Percentiles rank a stretch among this genome's conserved stretches.
phyloP scores from a whole-genome alignment of 306 rosid species.

The Rubus idaeus region DNA sequence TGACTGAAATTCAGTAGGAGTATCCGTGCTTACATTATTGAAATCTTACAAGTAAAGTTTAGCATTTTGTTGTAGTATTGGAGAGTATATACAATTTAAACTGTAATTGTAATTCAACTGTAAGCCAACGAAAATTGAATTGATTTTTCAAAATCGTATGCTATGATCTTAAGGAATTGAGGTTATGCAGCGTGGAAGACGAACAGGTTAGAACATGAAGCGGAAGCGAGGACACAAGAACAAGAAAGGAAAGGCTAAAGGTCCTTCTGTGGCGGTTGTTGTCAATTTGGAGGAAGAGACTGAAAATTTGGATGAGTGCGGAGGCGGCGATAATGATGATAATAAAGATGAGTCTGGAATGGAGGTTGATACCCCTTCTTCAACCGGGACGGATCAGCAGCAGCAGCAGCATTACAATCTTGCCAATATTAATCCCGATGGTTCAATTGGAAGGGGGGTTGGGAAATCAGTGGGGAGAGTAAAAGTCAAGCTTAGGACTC shows the following conservation, averaged over 20 bases:
- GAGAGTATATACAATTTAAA: no score
- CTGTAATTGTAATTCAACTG: no score
- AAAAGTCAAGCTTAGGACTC: constrained; percentile 79
- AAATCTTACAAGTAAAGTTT: no score
- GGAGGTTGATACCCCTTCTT: constrained; percentile 79
- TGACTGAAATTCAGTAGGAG: no score
- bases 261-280: constrained; percentile 18
- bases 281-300: constrained; percentile 16
- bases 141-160: no score
- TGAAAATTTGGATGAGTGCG: constrained; percentile 32
- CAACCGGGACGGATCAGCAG: constrained; percentile 60
- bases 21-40: no score
- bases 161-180: no score
- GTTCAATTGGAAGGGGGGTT: constrained; percentile 47
- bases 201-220: constrained; percentile 52
- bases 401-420: constrained; percentile 45
- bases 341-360: constrained; percentile 56
- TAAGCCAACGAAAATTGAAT: no score
- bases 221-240: constrained; percentile 73
- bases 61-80: no score
- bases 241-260: constrained; percentile 69
- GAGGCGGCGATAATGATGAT: constrained; percentile 20
- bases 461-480: constrained; percentile 72
- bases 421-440: constrained; percentile 65
- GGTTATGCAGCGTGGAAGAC: no score